Conservation (phyloP, 2,329 filamentous ascomycete species). For the Cryphonectria nitschkei region DNA sequence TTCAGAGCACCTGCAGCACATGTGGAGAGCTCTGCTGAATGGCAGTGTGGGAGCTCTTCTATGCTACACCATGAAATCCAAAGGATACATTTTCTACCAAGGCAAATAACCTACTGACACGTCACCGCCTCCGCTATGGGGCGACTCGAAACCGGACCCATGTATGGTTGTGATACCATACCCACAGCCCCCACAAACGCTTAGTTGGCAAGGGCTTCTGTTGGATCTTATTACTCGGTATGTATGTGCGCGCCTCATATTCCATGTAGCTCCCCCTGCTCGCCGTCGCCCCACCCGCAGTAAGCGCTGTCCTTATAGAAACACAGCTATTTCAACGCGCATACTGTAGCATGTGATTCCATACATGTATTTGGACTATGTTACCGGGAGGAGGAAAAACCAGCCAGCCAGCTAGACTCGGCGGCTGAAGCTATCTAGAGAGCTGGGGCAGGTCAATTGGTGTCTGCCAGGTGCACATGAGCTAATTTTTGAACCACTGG, state of each 20-base stretch:
- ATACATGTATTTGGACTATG: not conserved
- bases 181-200: conserved; percentile 23
- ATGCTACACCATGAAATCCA: not conserved
- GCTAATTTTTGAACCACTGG: no score
- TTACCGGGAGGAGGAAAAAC: not conserved
- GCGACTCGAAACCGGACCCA: conserved; percentile 20
- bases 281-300: not conserved
- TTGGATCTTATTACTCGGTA: not conserved
- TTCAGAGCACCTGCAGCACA: not conserved
- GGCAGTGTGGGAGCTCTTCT: not conserved
- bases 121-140: conserved; percentile 22
- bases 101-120: conserved; percentile 12
- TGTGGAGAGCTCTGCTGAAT: not conserved
- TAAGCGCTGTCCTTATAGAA: not conserved
- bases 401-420: no score
- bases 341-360: not conserved
- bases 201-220: conserved; percentile 16
- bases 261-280: not conserved
- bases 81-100: not conserved
- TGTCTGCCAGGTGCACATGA: no score
- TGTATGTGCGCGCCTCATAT: not conserved
- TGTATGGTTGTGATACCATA: conserved; percentile 7
- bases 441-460: no score
- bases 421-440: no score
- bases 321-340: not conserved